Percentiles rank a stretch among this genome's conserved stretches.
Evolutionary conservation across 73 alveolate genomes (phyloP).

Genomic region (Paramecium sexaurelia): DNA sequence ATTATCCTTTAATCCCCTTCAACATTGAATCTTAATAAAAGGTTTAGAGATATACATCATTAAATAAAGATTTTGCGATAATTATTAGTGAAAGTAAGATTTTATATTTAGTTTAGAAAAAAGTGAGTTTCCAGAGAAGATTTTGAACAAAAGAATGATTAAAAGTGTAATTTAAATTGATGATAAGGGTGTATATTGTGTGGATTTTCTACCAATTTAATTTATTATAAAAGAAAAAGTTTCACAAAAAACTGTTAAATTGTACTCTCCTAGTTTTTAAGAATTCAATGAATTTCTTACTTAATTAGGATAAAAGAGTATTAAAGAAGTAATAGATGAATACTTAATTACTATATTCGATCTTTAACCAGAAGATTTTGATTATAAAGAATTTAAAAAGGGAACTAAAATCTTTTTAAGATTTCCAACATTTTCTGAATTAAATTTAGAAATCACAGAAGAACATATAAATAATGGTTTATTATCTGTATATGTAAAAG

Average conservation of each 20-base stretch:
- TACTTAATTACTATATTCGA: background rate
- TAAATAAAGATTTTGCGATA: background rate
- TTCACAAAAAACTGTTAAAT: background rate
- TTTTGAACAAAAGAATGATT: background rate
- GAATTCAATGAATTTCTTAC: background rate
- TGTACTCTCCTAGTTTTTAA: background rate
- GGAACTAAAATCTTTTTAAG: background rate
- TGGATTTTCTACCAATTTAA: constrained; percentile 12
- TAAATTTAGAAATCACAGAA: background rate
- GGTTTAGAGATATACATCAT: background rate
- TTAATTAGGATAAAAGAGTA: background rate
- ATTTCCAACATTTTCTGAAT: background rate
- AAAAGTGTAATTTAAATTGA: background rate
- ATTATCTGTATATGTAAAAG: background rate
- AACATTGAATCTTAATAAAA: background rate
- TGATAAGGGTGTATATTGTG: background rate
- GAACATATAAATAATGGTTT: constrained; percentile 29
- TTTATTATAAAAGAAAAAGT: constrained; percentile 32
- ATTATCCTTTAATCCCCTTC: background rate
- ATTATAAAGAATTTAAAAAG: background rate
- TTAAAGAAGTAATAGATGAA: background rate
- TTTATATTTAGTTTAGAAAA: background rate
- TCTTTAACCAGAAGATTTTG: constrained; percentile 24
- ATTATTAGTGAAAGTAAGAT: background rate
- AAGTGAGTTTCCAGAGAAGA: constrained; percentile 5